These are phyloP conservation scores for Achlya hypogyna DNA, from an alignment of 352 stramenopile species.

Conservation along the genomic window DNA sequence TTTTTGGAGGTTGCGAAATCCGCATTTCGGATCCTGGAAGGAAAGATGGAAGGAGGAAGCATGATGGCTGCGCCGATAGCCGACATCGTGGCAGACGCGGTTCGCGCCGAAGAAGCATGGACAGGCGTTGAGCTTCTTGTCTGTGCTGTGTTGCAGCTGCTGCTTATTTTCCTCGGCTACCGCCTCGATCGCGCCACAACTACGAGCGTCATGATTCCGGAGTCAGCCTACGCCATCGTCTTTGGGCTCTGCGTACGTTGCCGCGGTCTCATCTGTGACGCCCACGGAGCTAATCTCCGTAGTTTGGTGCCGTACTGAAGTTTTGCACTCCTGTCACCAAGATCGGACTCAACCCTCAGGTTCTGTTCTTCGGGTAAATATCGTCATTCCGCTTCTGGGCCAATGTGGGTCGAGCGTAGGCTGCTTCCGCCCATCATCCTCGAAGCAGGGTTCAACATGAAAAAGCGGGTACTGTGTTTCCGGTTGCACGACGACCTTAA, in stretches of 20 bases:
- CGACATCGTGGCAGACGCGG: neutral
- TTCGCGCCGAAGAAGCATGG: slow-evolving; percentile 27
- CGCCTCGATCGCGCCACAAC: slow-evolving; percentile 48
- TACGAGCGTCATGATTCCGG: slow-evolving; percentile 57
- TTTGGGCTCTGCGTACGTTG: slow-evolving; percentile 70
- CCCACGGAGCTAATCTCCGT: neutral
- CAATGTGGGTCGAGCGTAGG: slow-evolving; percentile 40
- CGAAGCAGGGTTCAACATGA: slow-evolving; percentile 82
- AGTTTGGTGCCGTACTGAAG: slow-evolving; percentile 70
- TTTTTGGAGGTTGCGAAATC: too few species aligned
- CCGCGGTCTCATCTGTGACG: neutral
- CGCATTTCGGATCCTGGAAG: too few species aligned
- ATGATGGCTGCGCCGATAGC: neutral
- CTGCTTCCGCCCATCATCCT: slow-evolving; percentile 78
- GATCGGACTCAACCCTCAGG: slow-evolving; percentile 71
- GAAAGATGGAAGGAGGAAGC: neutral
- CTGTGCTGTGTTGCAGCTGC: slow-evolving; percentile 71
- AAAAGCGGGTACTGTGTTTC: slow-evolving; percentile 62
- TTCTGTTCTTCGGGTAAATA: slow-evolving; percentile 73
- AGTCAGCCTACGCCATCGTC: slow-evolving; percentile 74
- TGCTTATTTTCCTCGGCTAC: slow-evolving; percentile 73
- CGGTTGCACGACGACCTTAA: slow-evolving; percentile 27
- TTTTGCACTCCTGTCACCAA: slow-evolving; percentile 68
- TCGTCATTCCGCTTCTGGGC: neutral
- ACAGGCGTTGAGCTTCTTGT: slow-evolving; percentile 64